Base-by-base conservation (phyloP, 2,329 filamentous ascomycete species). In the Neofusicoccum parvum region DNA sequence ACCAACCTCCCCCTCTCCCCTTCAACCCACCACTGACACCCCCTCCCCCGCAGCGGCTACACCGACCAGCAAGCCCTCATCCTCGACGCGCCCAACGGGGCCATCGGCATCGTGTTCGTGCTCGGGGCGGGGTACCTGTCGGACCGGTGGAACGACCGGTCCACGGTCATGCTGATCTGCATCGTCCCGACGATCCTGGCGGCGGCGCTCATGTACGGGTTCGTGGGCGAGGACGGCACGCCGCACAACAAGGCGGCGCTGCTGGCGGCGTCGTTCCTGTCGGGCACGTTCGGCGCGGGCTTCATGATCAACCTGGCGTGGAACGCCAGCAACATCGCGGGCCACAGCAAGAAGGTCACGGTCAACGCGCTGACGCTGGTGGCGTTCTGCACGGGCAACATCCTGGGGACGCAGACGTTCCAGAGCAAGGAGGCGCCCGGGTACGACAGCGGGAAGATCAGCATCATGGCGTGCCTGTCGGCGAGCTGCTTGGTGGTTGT, bases 301-400 rank as follows among this genome's bases (percentile, higher is more conserved):
- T 68, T 80, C 53, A 81, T 79, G 78, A 60, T 78, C 73, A 63
- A 72, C 11, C 72, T 80, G 32, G 78, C 79, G 10, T 82, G 79
- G 80, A 81, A 81, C 11, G 78, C 81, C 32, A 78, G 73, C 15
- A 84, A 84, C 65, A 74, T 80, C 2, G 80, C 79, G 5, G 81
- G 82, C 0, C 80, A 84, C 64, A 82, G 81, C 2, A 85, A 84
- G 73, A 83, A 83, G 66, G 79, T 82, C 27, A 81, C 80, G 0
- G 77, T 80, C 54, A 82, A 81, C 46, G 81, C 81, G 0, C 69
- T 84, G n/a, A 71, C 80, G 9, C 73, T 82, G 10, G 75, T 82
- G 62, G 72, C 75, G 2, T 82, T 80, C 69, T 77, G 76, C 41
- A 70, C 80, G 7, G 80, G 78, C 2, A 82, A 81, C 68, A 80